Conservation (phyloP, 306 rosid species). For the Corylus avellana region DNA sequence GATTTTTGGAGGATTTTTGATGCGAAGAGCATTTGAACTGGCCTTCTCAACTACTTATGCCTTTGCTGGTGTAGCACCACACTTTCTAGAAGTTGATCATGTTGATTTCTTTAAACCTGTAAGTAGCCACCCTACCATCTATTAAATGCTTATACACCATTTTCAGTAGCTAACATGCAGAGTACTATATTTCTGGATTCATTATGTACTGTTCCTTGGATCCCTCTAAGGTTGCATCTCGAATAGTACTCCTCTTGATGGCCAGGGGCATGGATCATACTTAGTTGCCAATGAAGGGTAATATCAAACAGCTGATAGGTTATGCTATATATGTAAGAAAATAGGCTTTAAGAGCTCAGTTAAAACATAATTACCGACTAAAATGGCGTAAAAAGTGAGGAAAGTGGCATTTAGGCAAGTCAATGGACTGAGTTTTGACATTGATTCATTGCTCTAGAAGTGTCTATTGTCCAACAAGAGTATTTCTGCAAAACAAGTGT, state of each 20-base stretch:
- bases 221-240: not conserved
- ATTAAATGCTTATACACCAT: not conserved
- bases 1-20: conserved; percentile 84
- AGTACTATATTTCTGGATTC: not conserved
- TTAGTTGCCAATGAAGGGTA: not conserved
- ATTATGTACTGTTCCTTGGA: not conserved
- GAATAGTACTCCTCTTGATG: not conserved
- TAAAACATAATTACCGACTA: not conserved
- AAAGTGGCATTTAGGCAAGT: not conserved
- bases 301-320: not conserved
- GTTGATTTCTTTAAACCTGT: conserved; percentile 90
- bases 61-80: conserved; percentile 83
- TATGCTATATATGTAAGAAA: not conserved
- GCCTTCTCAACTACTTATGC: conserved; percentile 80
- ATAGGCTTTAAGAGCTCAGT: not conserved
- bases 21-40: conserved; percentile 90
- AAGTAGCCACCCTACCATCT: conserved; percentile 30
- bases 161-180: not conserved
- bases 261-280: too few relatives aligned
- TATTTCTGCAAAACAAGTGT: not conserved
- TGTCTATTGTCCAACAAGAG: not conserved
- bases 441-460: not conserved
- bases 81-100: conserved; percentile 85
- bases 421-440: not conserved
- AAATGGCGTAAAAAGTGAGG: not conserved